Base-by-base conservation (phyloP, 2,329 filamentous ascomycete species). In the Arthrobotrys entomopaga region DNA sequence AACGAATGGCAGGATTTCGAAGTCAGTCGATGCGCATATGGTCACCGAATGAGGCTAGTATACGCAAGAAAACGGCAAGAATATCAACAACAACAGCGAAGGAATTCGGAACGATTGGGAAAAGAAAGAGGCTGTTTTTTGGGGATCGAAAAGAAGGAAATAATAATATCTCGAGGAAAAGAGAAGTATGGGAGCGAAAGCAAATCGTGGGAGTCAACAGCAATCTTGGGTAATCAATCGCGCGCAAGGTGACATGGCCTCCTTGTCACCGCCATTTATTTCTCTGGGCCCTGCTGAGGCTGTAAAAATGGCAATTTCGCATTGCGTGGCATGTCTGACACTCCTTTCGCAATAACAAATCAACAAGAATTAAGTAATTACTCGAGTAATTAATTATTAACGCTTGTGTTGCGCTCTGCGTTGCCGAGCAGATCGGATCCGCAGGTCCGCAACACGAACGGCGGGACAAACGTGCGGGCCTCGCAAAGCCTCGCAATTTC, bases 321-420 rank as follows among this genome's bases (percentile, higher is more conserved):
- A 63, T 64, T 70, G 65, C 65, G 65, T 70, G 65, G 57, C 65
- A 57, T 64, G 58, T 70, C 58, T 70, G 29, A 10, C 29, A 34
- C 34, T 42, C 53, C 38, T 42, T 24, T 24, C n/a, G 6, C 8
- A 29, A 29, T 34, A 34, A 34, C 29, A 34, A 34, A 34, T 34
- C 10, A 46, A 19, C n/a, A 15, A n/a, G 42, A 13, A 13, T n/a
- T n/a, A n/a, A n/a, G n/a, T n/a, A n/a, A n/a, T n/a, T n/a, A n/a
- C n/a, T n/a, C n/a, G n/a, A n/a, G n/a, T 8, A 48, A n/a, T n/a
- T n/a, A n/a, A n/a, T n/a, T n/a, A n/a, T n/a, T n/a, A 59, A 22
- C 22, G 29, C 42, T 52, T 43, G 61, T 16, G 26, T 58, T 65
- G 29, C 42, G 22, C 20, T 11, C 22, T 65, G 65, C 42, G 67